These are phyloP conservation scores for Fraxinus nigra DNA, from an alignment of 305 asterid genomes.

Conservation along the genomic window DNA sequence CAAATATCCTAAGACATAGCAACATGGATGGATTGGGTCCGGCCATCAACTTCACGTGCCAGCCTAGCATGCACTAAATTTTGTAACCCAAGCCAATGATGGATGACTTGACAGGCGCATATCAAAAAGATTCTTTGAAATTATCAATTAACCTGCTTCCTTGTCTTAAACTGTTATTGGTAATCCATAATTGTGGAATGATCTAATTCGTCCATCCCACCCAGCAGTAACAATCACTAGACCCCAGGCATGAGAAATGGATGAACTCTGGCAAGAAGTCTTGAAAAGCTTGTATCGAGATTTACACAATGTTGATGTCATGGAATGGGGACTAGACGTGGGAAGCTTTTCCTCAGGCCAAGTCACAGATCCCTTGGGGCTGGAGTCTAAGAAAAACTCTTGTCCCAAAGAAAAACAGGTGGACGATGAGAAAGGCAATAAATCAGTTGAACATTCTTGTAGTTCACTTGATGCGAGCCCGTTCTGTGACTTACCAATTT, in stretches of 20 bases:
- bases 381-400: slow-evolving; percentile 55
- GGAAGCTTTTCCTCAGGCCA: slow-evolving; percentile 99
- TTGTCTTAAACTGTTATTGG: slow-evolving; percentile 53
- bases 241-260: slow-evolving; percentile 71
- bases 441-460: slow-evolving; percentile 22
- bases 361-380: slow-evolving; percentile 76
- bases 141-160: slow-evolving; percentile 2
- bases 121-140: slow-evolving; percentile 7
- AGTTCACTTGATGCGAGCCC: slow-evolving; percentile 21
- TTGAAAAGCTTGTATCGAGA: slow-evolving; percentile 64
- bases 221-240: slow-evolving; percentile 79
- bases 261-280: slow-evolving; percentile 62
- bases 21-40: slow-evolving; percentile 27
- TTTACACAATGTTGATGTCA: slow-evolving; percentile 45
- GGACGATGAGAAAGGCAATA: slow-evolving; percentile 52
- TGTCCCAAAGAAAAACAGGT: slow-evolving; percentile 53
- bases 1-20: slow-evolving; percentile 12
- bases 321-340: slow-evolving; percentile 28
- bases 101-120: slow-evolving; percentile 18
- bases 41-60: slow-evolving; percentile 31
- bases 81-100: slow-evolving; percentile 5
- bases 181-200: slow-evolving; percentile 83
- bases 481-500: slow-evolving; percentile 1
- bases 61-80: slow-evolving; percentile 37
- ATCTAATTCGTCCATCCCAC: slow-evolving; percentile 79